These are phyloP conservation scores for Sanguinoderma infundibulare DNA, from an alignment of 1,284 basidiomycete genomes.

Conservation along the genomic window DNA sequence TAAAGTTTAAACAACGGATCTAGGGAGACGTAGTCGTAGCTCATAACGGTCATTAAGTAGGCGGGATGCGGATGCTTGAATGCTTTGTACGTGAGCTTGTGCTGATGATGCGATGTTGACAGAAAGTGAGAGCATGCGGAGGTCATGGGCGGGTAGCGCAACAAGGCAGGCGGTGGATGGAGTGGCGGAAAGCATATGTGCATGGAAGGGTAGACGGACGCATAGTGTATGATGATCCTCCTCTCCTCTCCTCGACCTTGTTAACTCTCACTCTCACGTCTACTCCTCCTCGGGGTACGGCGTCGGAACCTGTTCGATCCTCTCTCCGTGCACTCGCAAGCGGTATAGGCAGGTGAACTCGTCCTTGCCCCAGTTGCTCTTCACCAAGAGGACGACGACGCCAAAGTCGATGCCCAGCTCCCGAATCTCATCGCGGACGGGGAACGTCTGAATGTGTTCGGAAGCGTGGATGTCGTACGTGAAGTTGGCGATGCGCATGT, in stretches of 20 bases:
- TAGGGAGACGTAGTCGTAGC: neutral
- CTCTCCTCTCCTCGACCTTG: neutral
- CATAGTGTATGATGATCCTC: conserved; percentile 8
- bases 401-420: conserved; percentile 80
- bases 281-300: conserved; percentile 32
- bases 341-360: conserved; percentile 92
- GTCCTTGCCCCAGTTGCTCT: conserved; percentile 86
- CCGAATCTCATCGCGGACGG: conserved; percentile 67
- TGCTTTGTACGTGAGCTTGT: neutral
- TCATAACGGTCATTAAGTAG: conserved; percentile 25
- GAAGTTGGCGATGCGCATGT: conserved; percentile 79
- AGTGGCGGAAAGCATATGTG: conserved; percentile 13
- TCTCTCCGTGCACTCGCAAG: conserved; percentile 74
- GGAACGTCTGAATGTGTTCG: conserved; percentile 86
- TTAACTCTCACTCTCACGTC: conserved; percentile 7
- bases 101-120: neutral
- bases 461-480: conserved; percentile 76
- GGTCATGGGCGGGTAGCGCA: conserved; percentile 1
- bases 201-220: conserved; percentile 5
- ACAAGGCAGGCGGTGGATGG: neutral
- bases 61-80: conserved; percentile 11
- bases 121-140: conserved; percentile 1
- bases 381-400: conserved; percentile 77
- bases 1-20: conserved; percentile 23
- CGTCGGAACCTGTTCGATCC: conserved; percentile 33